Conservation (phyloP, 495 filamentous ascomycete genomes). For the Neurospora sp. region DNA sequence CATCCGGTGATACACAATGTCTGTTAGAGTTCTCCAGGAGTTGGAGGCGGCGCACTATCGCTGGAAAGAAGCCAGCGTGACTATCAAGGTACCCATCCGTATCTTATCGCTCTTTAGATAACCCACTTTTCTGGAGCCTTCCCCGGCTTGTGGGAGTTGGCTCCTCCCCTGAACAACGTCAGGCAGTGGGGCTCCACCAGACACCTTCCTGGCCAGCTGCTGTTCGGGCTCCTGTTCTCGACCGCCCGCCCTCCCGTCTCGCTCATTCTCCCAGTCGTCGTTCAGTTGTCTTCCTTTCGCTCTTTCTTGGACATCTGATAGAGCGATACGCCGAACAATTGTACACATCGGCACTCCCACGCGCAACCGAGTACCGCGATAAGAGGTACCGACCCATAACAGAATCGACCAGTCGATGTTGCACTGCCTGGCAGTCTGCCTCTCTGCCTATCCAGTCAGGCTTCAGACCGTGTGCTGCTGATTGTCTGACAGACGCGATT, state of each 20-base stretch:
- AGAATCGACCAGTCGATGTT: not conserved
- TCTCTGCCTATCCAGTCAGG: not conserved
- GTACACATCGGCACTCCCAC: not conserved
- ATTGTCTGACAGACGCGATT: not conserved
- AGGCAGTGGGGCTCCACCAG: not conserved
- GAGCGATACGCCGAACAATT: not conserved
- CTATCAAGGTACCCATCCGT: not conserved
- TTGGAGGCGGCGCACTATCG: not conserved
- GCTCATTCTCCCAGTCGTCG: not conserved
- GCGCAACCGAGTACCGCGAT: not conserved
- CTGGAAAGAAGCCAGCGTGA: not conserved
- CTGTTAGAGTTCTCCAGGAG: not conserved
- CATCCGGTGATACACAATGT: not conserved
- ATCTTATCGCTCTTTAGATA: not conserved
- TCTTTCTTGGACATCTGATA: not conserved
- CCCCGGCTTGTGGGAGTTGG: not conserved
- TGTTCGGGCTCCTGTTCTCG: not conserved
- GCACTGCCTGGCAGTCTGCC: not conserved
- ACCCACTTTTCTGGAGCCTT: not conserved
- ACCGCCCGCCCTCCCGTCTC: not conserved
- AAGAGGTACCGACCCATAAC: not conserved
- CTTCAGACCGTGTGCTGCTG: not conserved
- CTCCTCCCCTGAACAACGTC: not conserved
- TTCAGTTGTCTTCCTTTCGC: not conserved
- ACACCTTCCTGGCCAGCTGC: not conserved